Evolutionary conservation across 2,329 filamentous ascomycete species (phyloP).

Genomic region (Ophiostoma piceae): DNA sequence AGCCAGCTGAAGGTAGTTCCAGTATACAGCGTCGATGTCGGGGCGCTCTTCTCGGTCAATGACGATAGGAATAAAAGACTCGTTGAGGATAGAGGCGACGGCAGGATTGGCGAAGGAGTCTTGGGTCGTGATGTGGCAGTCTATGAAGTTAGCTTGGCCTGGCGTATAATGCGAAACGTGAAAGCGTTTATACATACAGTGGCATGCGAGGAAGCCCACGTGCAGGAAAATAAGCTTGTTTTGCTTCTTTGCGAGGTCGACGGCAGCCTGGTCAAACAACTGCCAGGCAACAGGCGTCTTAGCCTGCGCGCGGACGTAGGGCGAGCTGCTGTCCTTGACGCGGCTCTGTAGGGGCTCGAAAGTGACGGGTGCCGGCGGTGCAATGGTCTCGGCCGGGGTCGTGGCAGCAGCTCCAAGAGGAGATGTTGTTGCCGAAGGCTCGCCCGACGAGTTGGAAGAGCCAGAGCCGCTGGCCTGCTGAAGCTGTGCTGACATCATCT

Average conservation of each 20-base stretch:
- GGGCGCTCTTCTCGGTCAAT: slow-evolving; percentile 91
- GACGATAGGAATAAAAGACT: slow-evolving; percentile 83
- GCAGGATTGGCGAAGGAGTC: slow-evolving; percentile 84
- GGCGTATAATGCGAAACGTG: neutral
- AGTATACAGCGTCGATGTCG: slow-evolving; percentile 92
- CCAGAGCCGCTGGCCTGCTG: slow-evolving; percentile 28
- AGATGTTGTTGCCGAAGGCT: slow-evolving; percentile 17
- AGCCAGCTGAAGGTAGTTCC: slow-evolving; percentile 96
- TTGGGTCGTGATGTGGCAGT: slow-evolving; percentile 84
- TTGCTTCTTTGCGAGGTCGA: slow-evolving; percentile 69
- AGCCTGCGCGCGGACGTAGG: slow-evolving; percentile 65
- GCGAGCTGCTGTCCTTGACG: slow-evolving; percentile 41
- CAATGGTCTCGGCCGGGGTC: neutral
- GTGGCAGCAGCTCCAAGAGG: slow-evolving; percentile 19
- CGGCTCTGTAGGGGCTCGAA: slow-evolving; percentile 36
- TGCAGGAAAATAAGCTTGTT: slow-evolving; percentile 91
- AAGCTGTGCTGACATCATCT: slow-evolving; percentile 30
- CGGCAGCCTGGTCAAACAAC: slow-evolving; percentile 70
- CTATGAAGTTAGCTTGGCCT: slow-evolving; percentile 37
- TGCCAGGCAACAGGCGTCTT: slow-evolving; percentile 89
- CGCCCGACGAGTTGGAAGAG: slow-evolving; percentile 19
- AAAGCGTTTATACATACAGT: slow-evolving; percentile 59
- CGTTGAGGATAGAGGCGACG: slow-evolving; percentile 76
- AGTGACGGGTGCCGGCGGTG: slow-evolving; percentile 15
- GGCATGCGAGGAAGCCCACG: slow-evolving; percentile 91